These are phyloP conservation scores for Craspedostauros australis DNA, from an alignment of 108 stramenopile species.

Conservation along the genomic window DNA sequence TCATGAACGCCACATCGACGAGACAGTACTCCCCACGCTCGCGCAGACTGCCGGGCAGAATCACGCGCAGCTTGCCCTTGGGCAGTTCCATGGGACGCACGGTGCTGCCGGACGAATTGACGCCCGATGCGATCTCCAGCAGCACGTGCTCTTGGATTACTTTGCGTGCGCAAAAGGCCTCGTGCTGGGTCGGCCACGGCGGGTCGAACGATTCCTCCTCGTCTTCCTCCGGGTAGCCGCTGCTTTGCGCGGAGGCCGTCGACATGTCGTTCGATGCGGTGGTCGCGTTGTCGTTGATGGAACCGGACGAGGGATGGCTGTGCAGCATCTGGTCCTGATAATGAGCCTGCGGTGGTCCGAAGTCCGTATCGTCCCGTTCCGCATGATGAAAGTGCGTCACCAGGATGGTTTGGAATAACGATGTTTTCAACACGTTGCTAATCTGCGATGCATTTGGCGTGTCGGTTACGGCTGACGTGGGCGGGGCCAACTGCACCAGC, in stretches of 20 bases:
- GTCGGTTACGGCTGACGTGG: slow-evolving; percentile 5
- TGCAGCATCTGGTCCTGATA: not conserved
- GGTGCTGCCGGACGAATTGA: slow-evolving; percentile 2
- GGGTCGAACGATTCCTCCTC: slow-evolving; percentile 19
- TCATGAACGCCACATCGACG: slow-evolving; percentile 29
- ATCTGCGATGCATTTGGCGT: not conserved
- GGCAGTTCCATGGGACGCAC: slow-evolving; percentile 1
- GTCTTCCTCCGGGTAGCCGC: slow-evolving; percentile 1
- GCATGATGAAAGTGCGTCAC: slow-evolving; percentile 33
- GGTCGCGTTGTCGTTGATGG: not conserved
- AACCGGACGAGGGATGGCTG: not conserved
- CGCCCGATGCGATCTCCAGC: slow-evolving; percentile 34
- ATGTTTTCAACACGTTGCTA: not conserved
- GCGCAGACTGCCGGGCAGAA: slow-evolving; percentile 45
- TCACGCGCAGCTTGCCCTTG: slow-evolving; percentile 19
- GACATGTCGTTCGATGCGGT: not conserved
- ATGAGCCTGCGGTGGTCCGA: too few relatives aligned
- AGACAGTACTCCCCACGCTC: slow-evolving; percentile 43
- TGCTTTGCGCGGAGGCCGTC: not conserved
- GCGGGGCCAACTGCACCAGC: slow-evolving; percentile 13
- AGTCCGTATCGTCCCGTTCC: not conserved
- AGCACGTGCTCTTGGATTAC: slow-evolving; percentile 21
- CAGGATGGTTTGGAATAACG: slow-evolving; percentile 30
- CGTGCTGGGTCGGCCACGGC: slow-evolving; percentile 18
- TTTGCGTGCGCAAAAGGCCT: slow-evolving; percentile 15